Evolutionary conservation across 345 rosid genomes (phyloP).

Genomic region (Carallia pectinifolia): DNA sequence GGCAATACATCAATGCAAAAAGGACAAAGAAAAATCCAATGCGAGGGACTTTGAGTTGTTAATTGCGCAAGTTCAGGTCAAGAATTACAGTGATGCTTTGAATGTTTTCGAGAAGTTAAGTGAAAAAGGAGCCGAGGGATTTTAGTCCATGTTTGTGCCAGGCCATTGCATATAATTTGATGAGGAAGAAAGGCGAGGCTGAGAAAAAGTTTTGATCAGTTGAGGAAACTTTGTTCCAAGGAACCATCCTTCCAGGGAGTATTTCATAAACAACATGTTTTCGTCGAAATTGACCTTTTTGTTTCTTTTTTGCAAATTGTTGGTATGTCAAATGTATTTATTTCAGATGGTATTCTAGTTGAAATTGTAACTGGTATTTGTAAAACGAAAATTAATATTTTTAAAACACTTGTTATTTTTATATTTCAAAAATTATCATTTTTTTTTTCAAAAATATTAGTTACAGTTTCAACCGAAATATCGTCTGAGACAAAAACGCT

Average conservation of each 20-base stretch:
- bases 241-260: constrained; percentile 86
- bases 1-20: constrained; percentile 74
- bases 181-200: constrained; percentile 77
- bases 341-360: too few species aligned
- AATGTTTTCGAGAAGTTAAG: constrained; percentile 68
- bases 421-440: too few species aligned
- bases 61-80: constrained; percentile 69
- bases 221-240: constrained; percentile 66
- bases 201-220: constrained; percentile 78
- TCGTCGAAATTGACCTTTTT: constrained; percentile 40
- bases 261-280: constrained; percentile 71
- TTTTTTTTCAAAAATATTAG: too few species aligned
- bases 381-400: too few species aligned
- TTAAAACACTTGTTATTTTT: too few species aligned
- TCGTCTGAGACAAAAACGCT: too few species aligned
- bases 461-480: too few species aligned
- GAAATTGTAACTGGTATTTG: too few species aligned
- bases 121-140: constrained; percentile 37
- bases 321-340: too few species aligned
- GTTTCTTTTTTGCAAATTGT: too few species aligned
- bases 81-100: constrained; percentile 65
- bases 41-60: constrained; percentile 76
- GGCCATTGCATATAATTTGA: constrained; percentile 70
- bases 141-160: constrained; percentile 78
- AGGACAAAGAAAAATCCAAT: constrained; percentile 56